Conservation (phyloP, 176 grass and related monocot species). For the bread wheat (Triticum aestivum) region IWGSC_CS_RefSeq_v2.1 NC_057812.1:488833182-488833681, state of each 20-base stretch:
- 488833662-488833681: conserved; percentile 64
- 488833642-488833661: conserved; percentile 85
- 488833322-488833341: conserved; percentile 84
- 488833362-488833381: conserved; percentile 71
- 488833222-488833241: conserved; percentile 74
- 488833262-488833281: conserved; percentile 63
- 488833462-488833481: conserved; percentile 77
- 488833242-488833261: conserved; percentile 56
- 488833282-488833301: conserved; percentile 55
- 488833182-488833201: conserved; percentile 90
- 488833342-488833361: conserved; percentile 83
- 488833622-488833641: conserved; percentile 92
- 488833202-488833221: conserved; percentile 83
- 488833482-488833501: conserved; percentile 61
- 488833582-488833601: conserved; percentile 70
- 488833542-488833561: conserved; percentile 86
- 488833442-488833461: conserved; percentile 68
- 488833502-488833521: conserved; percentile 92
- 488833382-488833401: conserved; percentile 72
- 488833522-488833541: conserved; percentile 74
- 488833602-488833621: conserved; percentile 87
- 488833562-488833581: conserved; percentile 74
- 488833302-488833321: conserved; percentile 67
- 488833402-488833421: conserved; percentile 81
- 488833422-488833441: conserved; percentile 77